Base-by-base conservation (phyloP, 306 rosid species). In the Acacia melanoxylon region DNA sequence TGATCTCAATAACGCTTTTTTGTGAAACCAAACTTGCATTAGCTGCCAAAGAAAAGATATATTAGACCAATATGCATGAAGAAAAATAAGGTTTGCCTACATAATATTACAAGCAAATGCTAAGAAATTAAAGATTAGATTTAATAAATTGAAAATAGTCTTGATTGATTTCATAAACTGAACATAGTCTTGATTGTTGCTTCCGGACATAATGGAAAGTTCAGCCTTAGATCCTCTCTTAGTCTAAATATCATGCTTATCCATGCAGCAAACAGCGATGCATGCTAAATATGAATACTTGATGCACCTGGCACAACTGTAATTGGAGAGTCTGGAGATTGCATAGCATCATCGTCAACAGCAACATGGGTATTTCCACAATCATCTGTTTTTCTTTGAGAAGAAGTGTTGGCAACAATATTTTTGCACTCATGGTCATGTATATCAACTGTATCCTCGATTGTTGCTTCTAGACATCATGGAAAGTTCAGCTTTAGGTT, bases 21-120 rank as follows among this genome's bases (percentile, higher is more conserved):
- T 11, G 6, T 17, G 13, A 10, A 44, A 11, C 12, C 24, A 4
- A 29, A 63, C 20, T 72, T 71, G 24, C 61, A 17, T 25, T 22
- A 46, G 22, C 86, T 83, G 80, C 13, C 72, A 79, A 44, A 86
- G 52, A 59, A 78, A 27, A 40, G 37, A 68, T 8, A 37, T 74
- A 69, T 69, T 63, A 75, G 77, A 72, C 49, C 63, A 59, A 61
- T 19, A 71, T 16, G 49, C 25, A 71, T 11, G 62, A 54, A 7
- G 2, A 54, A 25, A 33, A 70, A 52, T 61, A 6, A 62, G 46
- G 44, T 37, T 40, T 54, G 33, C 48, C 42, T 42, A 81, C 72
- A 85, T 22, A 65, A 22, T 4, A 29, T 78, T 71, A 72, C 59
- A 33, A 58, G 17, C 51, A 73, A 56, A 74, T 61, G 27, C 13